Percentiles rank a stretch among this genome's conserved stretches.
Evolutionary conservation across 805 yeast genomes (phyloP).

Genomic region (Alloascoidea hylecoeti): DNA sequence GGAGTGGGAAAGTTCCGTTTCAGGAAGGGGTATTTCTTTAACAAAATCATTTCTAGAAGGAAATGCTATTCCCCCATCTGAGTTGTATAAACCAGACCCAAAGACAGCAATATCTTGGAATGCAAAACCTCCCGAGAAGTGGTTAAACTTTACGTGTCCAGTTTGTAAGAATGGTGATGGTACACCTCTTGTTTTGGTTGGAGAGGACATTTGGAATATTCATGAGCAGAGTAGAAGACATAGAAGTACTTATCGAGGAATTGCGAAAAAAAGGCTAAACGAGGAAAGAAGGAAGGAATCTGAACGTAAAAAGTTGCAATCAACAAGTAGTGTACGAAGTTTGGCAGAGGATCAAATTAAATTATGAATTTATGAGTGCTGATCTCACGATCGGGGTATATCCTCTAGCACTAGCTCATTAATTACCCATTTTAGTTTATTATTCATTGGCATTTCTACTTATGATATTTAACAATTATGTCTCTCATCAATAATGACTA

Average conservation of each 20-base stretch:
- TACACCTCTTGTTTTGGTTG: constrained; percentile 50
- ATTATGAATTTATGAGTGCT: too few relatives aligned
- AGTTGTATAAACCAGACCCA: constrained; percentile 13
- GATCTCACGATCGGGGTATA: too few relatives aligned
- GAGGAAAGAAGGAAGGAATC: constrained; percentile 22
- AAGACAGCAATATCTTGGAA: background rate
- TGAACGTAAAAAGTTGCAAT: background rate
- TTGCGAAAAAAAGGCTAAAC: constrained; percentile 36
- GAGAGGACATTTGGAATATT: constrained; percentile 52
- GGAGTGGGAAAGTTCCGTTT: constrained; percentile 46
- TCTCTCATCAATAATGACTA: too few relatives aligned
- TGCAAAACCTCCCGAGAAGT: constrained; percentile 17
- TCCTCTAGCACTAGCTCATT: too few relatives aligned
- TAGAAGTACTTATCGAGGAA: constrained; percentile 30
- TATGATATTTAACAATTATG: too few relatives aligned
- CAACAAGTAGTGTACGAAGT: too few relatives aligned
- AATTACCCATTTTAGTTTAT: too few relatives aligned
- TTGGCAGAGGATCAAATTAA: too few relatives aligned
- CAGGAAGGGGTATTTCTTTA: constrained; percentile 36
- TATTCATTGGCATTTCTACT: too few relatives aligned
- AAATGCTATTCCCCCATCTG: constrained; percentile 3
- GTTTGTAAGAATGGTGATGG: constrained; percentile 45
- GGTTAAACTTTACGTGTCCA: constrained; percentile 62
- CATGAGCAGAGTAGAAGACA: constrained; percentile 66
- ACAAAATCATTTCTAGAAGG: constrained; percentile 23